Base-by-base conservation (phyloP, 2,329 filamentous ascomycete genomes). In the Apiospora koreana region DNA sequence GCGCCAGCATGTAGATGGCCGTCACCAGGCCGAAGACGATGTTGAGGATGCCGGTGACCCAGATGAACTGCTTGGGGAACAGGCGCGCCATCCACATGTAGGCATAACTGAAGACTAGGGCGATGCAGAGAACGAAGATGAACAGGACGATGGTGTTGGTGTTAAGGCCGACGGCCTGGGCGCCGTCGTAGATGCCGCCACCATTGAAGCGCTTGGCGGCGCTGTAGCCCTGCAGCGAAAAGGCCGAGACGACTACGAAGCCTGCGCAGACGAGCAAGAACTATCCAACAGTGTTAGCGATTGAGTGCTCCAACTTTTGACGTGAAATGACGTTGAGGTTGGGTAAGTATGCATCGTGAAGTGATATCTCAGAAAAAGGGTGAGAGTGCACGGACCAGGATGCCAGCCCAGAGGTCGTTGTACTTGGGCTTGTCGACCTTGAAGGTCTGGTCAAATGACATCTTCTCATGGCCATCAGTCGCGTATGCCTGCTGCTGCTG, bases 31-130 rank as follows among this genome's bases (percentile, higher is more conserved):
- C 94, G 75, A 94, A 92, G 69, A 92, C 83, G 76, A 97, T 92
- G 80, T 98, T 97, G 70, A 97, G 85, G 68, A 97, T 95, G 16
- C 94, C 94, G 0, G 94, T 97, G 48, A 94, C 88, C 93, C 94
- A 98, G 79, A 98, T 97, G 75, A 97, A 94, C 77, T 94, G 89
- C 82, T 96, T 97, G 3, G 95, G 94, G 74, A 95, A 95, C 65
- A 88, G 83, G 69, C 94, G 89, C 8, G 93, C 93, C 1, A 91
- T 80, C 81, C 90, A 89, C 76, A 98, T 89, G 79, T 98, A 98
- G 28, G 83, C 85, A 77, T 90, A 93, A 45, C 93, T 95, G 54
- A 97, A 83, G 1, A 93, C 86, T 28, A 95, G 86, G 6, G 94
- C 93, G 48, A 94, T 86, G 21, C 84, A 88, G 9, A 98, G 86